A percentile compares a stretch with the other conserved stretches of the same genome.
Evolutionary conservation across 164 flowering plant genomes (phyloP).

Genomic region (Protea cynaroides): DNA sequence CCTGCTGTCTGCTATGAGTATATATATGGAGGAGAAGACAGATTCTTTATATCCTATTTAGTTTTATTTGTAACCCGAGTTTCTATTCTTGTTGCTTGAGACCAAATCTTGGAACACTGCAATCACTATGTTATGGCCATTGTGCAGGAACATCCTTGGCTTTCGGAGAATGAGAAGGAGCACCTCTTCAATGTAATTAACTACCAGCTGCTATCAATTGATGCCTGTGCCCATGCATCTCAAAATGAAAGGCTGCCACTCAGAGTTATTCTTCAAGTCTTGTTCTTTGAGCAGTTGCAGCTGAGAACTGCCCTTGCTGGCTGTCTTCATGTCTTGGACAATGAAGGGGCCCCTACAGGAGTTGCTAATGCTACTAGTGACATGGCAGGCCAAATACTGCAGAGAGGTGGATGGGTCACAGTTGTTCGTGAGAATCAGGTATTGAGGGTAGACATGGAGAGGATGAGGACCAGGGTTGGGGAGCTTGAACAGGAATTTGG

Average conservation of each 20-base stretch:
- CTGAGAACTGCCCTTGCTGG: conserved; percentile 68
- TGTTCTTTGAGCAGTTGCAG: conserved; percentile 92
- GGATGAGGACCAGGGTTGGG: conserved; percentile 67
- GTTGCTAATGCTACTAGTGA: conserved; percentile 22
- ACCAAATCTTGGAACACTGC: background rate
- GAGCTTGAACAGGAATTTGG: conserved; percentile 81
- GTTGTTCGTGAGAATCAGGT: conserved; percentile 80
- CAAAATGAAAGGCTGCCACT: conserved; percentile 85
- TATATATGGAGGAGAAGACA: background rate
- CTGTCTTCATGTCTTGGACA: conserved; percentile 41
- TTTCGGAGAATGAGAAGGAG: conserved; percentile 67
- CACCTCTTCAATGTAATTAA: conserved; percentile 68
- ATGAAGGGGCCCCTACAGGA: conserved; percentile 41
- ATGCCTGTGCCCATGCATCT: conserved; percentile 98
- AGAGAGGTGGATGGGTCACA: conserved; percentile 80
- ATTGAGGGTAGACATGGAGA: conserved; percentile 72
- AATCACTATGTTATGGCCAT: conserved; percentile 3
- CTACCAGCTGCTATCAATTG: conserved; percentile 82
- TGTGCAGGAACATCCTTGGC: conserved; percentile 91
- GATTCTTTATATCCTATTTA: background rate
- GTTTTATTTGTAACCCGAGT: background rate
- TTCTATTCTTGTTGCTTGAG: background rate
- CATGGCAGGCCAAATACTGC: conserved; percentile 42
- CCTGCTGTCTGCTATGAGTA: background rate
- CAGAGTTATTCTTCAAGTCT: conserved; percentile 76